These are phyloP conservation scores for Vitis amurensis DNA, from an alignment of 164 flowering plant genomes.

Conservation along the genomic window DNA sequence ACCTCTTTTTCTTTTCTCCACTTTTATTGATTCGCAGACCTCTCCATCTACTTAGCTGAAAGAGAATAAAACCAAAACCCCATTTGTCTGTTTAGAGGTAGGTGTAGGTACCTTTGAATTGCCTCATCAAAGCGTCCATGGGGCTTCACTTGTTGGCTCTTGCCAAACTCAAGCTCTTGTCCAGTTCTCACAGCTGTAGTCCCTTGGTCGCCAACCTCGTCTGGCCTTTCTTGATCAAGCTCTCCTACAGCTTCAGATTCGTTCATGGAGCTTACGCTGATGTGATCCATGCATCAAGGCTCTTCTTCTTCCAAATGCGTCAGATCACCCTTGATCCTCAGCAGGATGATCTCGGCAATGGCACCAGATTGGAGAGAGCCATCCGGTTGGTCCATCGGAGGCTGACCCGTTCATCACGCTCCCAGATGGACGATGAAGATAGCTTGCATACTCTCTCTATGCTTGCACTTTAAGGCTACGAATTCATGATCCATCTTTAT, in stretches of 20 bases:
- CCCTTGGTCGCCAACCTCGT: constrained; percentile 11
- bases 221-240: constrained; percentile 27
- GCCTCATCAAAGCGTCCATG: no score
- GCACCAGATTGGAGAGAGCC: constrained; percentile 32
- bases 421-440: constrained; percentile 15
- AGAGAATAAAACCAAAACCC: no score
- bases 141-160: background rate
- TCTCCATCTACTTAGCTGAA: no score
- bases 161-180: constrained; percentile 19
- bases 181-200: background rate
- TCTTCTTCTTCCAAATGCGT: constrained; percentile 32
- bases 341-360: background rate
- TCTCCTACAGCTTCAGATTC: constrained; percentile 8
- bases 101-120: no score
- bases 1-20: no score
- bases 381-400: constrained; percentile 25
- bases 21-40: no score
- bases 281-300: constrained; percentile 15
- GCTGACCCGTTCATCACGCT: background rate
- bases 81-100: no score
- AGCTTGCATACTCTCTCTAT: constrained; percentile 33
- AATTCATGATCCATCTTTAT: no score
- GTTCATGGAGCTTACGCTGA: constrained; percentile 19
- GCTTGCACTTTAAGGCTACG: constrained; percentile 21
- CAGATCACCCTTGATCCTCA: constrained; percentile 12